These are phyloP conservation scores for Astragalus membranaceus DNA, from an alignment of 306 rosid genomes.

Conservation along the genomic window DNA sequence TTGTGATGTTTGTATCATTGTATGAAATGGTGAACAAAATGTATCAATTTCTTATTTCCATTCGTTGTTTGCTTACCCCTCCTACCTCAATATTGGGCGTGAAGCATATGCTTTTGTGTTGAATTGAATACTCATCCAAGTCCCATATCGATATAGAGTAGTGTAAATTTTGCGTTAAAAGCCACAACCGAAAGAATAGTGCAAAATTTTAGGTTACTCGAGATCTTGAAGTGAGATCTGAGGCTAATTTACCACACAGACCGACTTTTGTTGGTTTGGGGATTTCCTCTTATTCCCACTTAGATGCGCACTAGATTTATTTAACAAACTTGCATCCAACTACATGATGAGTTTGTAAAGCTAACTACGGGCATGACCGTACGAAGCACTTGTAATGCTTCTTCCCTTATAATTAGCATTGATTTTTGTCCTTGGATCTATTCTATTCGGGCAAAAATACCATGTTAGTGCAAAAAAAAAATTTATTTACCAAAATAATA, in stretches of 20 bases:
- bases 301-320: slow-evolving; percentile 11
- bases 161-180: too few relatives aligned
- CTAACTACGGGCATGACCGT: slow-evolving; percentile 1
- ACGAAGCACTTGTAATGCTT: slow-evolving; percentile 4
- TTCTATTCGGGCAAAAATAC: too few relatives aligned
- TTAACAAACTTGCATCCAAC: background rate
- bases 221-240: too few relatives aligned
- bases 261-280: too few relatives aligned
- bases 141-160: too few relatives aligned
- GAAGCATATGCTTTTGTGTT: background rate
- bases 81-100: background rate
- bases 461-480: too few relatives aligned
- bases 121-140: too few relatives aligned
- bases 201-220: too few relatives aligned
- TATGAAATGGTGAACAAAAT: slow-evolving; percentile 6
- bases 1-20: background rate
- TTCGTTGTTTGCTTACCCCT: background rate
- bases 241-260: too few relatives aligned
- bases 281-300: background rate
- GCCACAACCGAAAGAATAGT: too few relatives aligned
- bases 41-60: background rate
- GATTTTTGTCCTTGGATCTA: slow-evolving; percentile 9
- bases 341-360: slow-evolving; percentile 19
- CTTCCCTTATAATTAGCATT: background rate
- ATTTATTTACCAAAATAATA: too few relatives aligned